phyloP scores from a whole-genome alignment of 495 filamentous ascomycete species.

The Trichoderma reesei region DNA sequence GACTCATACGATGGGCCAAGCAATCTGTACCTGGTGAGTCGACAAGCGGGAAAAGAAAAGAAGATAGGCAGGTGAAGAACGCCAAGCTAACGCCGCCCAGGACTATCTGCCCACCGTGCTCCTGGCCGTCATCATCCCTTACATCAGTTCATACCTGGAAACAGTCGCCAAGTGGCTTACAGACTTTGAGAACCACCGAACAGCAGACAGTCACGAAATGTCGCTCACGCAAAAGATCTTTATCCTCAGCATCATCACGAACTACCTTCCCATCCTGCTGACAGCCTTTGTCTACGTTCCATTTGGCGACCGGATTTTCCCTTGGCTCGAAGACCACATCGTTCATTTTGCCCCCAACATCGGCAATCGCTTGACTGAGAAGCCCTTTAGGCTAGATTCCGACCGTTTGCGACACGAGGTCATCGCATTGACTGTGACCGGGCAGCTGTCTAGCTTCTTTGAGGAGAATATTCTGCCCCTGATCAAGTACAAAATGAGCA shows the following conservation, averaged over 20 bases:
- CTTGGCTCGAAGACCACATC: slow-evolving; percentile 9
- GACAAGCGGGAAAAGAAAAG: too few species aligned
- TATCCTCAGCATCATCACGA: slow-evolving; percentile 14
- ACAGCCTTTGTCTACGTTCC: slow-evolving; percentile 16
- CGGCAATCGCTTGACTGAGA: background rate
- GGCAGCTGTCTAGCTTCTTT: slow-evolving; percentile 11
- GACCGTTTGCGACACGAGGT: slow-evolving; percentile 14
- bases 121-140: slow-evolving; percentile 10
- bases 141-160: slow-evolving; percentile 11
- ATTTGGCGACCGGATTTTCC: slow-evolving; percentile 11
- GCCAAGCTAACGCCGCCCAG: background rate
- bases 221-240: slow-evolving; percentile 15
- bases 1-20: slow-evolving; percentile 13
- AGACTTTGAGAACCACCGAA: slow-evolving; percentile 14
- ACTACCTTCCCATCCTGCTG: slow-evolving; percentile 14
- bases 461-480: slow-evolving; percentile 13
- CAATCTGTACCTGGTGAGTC: slow-evolving; percentile 10
- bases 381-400: slow-evolving; percentile 11
- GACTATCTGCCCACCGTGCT: slow-evolving; percentile 13
- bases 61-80: background rate
- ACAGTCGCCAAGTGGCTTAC: slow-evolving; percentile 9
- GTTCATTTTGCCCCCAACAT: background rate
- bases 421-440: slow-evolving; percentile 12
- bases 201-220: slow-evolving; percentile 13
- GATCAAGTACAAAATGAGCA: slow-evolving; percentile 8